Percentiles rank a stretch among this genome's conserved stretches.
phyloP scores from a whole-genome alignment of 495 filamentous ascomycete species.

The Penicillium dipodomyicola region DNA sequence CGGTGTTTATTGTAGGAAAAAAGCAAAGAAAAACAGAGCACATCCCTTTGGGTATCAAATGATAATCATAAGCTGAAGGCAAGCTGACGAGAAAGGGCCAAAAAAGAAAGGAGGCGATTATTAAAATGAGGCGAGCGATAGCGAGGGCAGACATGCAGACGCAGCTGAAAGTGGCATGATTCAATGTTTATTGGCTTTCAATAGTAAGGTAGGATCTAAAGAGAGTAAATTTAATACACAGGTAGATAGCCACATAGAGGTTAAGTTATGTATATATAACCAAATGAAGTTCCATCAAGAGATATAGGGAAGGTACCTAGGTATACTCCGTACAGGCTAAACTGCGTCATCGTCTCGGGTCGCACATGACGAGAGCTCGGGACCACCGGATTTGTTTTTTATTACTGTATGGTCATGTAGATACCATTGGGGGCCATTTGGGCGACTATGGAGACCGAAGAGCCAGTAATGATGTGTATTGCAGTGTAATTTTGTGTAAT shows the following conservation, averaged over 20 bases:
- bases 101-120: slow-evolving; percentile 21
- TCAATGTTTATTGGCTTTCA: background rate
- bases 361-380: slow-evolving; percentile 29
- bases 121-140: slow-evolving; percentile 16
- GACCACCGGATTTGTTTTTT: slow-evolving; percentile 21
- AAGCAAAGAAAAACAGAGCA: slow-evolving; percentile 3
- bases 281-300: background rate
- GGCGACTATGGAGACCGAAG: background rate
- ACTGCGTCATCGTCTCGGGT: slow-evolving; percentile 17
- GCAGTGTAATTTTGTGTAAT: background rate
- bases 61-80: background rate
- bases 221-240: background rate
- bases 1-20: slow-evolving; percentile 2
- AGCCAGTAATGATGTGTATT: slow-evolving; percentile 1
- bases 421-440: slow-evolving; percentile 4
- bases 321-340: too few relatives aligned
- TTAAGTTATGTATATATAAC: too few relatives aligned
- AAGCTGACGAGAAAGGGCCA: slow-evolving; percentile 9
- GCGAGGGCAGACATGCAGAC: slow-evolving; percentile 2
- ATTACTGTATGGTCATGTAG: background rate
- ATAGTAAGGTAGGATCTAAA: background rate
- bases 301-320: too few relatives aligned
- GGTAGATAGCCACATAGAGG: too few relatives aligned
- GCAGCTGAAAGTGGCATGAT: background rate
- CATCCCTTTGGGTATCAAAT: background rate